Base-by-base conservation (phyloP, 139 green algal genomes). In the Ostreobium quekettii region DNA sequence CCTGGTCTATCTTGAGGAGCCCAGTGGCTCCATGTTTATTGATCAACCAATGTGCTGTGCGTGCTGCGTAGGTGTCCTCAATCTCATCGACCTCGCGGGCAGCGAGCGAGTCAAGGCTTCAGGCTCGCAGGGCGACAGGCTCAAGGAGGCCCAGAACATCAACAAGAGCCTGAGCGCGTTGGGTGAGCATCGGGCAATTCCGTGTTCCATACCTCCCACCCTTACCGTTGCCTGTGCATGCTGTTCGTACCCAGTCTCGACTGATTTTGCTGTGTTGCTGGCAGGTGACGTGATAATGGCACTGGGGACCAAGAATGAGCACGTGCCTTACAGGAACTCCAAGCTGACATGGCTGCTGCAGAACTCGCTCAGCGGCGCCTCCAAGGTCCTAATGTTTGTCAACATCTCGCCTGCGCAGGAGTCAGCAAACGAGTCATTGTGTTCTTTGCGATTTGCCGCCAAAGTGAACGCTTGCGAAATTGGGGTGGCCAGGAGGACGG, bases 351-450 rank as follows among this genome's bases (percentile, higher is more conserved):
- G 86, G 76, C 79, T 96, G 56, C 71, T 90, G 69, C 84, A 93
- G 86, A 89, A 89, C 30, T 93, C 81, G 77, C 70, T 97, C 48
- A 86, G 91, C 1, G 86, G 86, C 24, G 87, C 93, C 64, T 77
- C 86, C 46, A 97, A 97, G 78, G 94, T 88, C 33, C 83, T 97
- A 33, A 97, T 97, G 91, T 95, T 96, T 83, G 87, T 95, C 71
- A 96, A 96, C 78, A 71, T 97, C 4, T 80, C 83, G 0, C 88
- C 87, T 36, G 75, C 77, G 0, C 46, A 60, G 6, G 74, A 86
- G 47, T 89, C 80, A 58, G 77, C 82, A 0, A 59, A 76, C 24
- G 91, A 96, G 76, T 88, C 81, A 1, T 73, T 96, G 60, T 96
- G 87, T 82, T 93, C 86, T 3, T 74, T 97, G 66, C 82, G 88